Base-by-base conservation (phyloP, 2,329 filamentous ascomycete species). In the Microascus cirrosus region DNA sequence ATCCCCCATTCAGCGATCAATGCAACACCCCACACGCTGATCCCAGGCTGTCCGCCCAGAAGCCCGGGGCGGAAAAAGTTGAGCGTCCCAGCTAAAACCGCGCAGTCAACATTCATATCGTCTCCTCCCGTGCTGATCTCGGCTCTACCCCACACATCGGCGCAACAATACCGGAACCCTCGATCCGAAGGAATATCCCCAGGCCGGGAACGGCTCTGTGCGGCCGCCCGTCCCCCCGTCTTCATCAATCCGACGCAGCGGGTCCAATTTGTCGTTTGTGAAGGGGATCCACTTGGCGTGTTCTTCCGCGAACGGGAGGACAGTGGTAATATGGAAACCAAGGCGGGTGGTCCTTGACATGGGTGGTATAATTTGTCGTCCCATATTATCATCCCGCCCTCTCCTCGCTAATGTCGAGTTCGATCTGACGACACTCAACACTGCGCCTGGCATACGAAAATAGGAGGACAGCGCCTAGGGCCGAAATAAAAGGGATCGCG, bases 1-100 rank as follows among this genome's bases (percentile, higher is more conserved):
- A 51, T 56, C 20, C 39, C 25, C 54, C 42, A 51, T 56, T 24
- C 39, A 22, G 54, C 42, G 25, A 20, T 56, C 54, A 56, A 56
- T 56, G 54, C 42, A 34, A 56, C 54, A 15, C 34, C n/a, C 34
- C 35, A 25, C n/a, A 53, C 35, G 7, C 54, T 39, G 36, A 58
- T 58, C 50, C 55, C 42, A 48, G 34, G 12, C n/a, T 20, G 22
- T 24, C n/a, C 20, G 22, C 45, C 6, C 22, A 39, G 36, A 39
- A 13, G 18, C 36, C 36, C 36, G 18, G 12, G 11, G 15, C 36
- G 28, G 8, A 32, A 32, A 32, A 48, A 48, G 42, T 22, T n/a
- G n/a, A 48, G 15, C 15, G 8, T 20, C n/a, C 42, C 36, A 39
- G 34, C n/a, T n/a, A n/a, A n/a, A n/a, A n/a, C n/a, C n/a, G n/a